Evolutionary conservation across 139 green algal species (phyloP).

Genomic region (Auxenochlorella pyrenoidosa): DNA sequence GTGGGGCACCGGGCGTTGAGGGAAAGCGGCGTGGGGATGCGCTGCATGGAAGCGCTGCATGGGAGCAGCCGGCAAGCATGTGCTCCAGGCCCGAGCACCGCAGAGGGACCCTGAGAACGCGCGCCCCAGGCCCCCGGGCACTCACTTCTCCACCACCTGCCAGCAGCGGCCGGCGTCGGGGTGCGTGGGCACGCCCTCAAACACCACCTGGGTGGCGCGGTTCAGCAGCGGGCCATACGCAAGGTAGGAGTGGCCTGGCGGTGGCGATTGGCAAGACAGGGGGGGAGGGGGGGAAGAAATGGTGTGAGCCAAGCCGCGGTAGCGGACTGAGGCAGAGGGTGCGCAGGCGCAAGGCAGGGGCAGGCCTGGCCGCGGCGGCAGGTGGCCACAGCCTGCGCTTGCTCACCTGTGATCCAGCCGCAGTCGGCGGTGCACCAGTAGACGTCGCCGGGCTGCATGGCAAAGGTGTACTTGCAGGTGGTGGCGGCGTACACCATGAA

Average conservation of each 20-base stretch:
- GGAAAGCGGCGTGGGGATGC: no score
- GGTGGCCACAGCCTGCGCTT: neutral
- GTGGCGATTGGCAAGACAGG: neutral
- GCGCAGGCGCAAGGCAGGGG: neutral
- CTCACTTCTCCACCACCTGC: constrained; percentile 57
- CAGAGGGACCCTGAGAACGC: neutral
- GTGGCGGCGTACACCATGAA: constrained; percentile 60
- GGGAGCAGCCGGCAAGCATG: no score
- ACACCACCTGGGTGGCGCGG: constrained; percentile 86
- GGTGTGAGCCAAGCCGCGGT: neutral
- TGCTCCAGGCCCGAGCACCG: neutral
- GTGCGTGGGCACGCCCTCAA: constrained; percentile 94
- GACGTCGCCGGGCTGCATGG: constrained; percentile 82
- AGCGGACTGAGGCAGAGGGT: neutral
- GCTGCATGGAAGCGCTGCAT: no score
- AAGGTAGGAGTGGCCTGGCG: constrained; percentile 82
- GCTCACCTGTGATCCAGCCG: constrained; percentile 96
- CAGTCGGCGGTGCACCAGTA: constrained; percentile 98
- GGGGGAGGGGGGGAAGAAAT: neutral
- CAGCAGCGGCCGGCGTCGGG: constrained; percentile 91
- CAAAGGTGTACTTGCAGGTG: constrained; percentile 83
- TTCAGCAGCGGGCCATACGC: constrained; percentile 92
- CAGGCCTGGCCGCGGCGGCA: no score
- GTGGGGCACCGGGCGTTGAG: neutral
- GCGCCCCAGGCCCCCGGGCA: neutral